A percentile compares a stretch with the other conserved stretches of the same genome.
phyloP scores from a whole-genome alignment of 768 basidiomycete species.

The Agaricus sinodeliciosus region DNA sequence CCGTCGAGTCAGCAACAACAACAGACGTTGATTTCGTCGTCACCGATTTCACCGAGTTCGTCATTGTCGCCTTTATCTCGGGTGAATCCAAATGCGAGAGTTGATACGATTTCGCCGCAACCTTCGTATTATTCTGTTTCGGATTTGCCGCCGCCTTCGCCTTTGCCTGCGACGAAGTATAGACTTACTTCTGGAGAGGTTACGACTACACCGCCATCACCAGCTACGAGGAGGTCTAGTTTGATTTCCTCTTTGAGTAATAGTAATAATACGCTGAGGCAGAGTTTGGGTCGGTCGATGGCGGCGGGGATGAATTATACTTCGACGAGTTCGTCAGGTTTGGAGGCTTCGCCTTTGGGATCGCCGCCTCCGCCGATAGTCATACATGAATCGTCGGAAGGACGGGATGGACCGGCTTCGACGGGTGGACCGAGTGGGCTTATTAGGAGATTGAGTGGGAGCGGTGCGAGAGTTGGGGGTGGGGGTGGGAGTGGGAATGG shows the following conservation, averaged over 20 bases:
- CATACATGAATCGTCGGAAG: not conserved
- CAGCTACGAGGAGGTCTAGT: too few relatives aligned
- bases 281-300: too few relatives aligned
- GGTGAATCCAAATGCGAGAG: slow-evolving; percentile 3
- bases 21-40: too few relatives aligned
- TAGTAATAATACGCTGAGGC: too few relatives aligned
- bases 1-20: too few relatives aligned
- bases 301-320: slow-evolving; percentile 22
- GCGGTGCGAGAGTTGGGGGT: not conserved
- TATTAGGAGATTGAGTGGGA: slow-evolving; percentile 11
- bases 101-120: slow-evolving; percentile 28
- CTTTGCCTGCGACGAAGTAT: slow-evolving; percentile 46
- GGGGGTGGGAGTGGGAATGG: not conserved
- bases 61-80: too few relatives aligned
- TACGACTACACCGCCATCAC: slow-evolving; percentile 34
- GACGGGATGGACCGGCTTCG: not conserved
- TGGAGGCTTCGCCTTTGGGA: not conserved
- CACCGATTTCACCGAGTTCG: too few relatives aligned
- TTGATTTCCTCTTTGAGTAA: too few relatives aligned
- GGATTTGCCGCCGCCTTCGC: slow-evolving; percentile 58
- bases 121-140: slow-evolving; percentile 67
- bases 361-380: slow-evolving; percentile 1
- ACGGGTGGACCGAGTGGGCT: slow-evolving; percentile 5
- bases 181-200: slow-evolving; percentile 39
- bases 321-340: not conserved